These are phyloP conservation scores for Musa acuminata DNA, from an alignment of 176 grass and related monocot genomes.

Conservation along the genomic window DNA sequence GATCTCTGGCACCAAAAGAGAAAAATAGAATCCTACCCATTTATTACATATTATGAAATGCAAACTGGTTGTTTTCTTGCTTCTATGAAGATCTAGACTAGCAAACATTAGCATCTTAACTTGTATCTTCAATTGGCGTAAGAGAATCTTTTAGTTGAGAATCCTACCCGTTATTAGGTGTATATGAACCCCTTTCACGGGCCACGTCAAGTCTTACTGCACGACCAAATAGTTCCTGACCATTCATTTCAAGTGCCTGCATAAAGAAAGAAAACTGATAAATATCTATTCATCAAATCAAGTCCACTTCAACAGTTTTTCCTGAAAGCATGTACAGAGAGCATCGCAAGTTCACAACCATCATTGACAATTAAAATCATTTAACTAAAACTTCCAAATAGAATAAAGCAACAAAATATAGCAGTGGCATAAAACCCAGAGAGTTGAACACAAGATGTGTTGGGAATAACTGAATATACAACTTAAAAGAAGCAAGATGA, in stretches of 20 bases:
- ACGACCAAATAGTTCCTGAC: slow-evolving; percentile 44
- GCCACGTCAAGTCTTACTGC: slow-evolving; percentile 52
- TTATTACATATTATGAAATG: not conserved
- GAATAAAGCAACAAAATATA: no score
- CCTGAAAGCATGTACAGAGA: no score
- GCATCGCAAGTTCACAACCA: no score
- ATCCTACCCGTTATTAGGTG: slow-evolving; percentile 50
- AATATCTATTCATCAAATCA: not conserved
- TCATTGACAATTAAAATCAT: not conserved
- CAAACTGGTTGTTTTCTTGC: no score
- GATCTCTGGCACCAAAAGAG: no score
- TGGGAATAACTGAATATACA: not conserved
- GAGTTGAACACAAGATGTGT: not conserved
- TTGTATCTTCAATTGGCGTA: not conserved
- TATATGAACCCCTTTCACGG: slow-evolving; percentile 33
- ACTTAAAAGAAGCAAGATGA: slow-evolving; percentile 1
- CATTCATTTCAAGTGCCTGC: slow-evolving; percentile 46
- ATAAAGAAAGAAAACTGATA: not conserved
- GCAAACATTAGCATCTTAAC: no score
- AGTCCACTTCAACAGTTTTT: not conserved
- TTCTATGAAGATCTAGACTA: no score
- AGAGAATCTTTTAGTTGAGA: not conserved
- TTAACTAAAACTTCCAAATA: no score
- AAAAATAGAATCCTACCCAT: no score
- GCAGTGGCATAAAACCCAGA: no score